Evolutionary conservation across 75 land plant species (phyloP).

Genomic region (Azolla pinnata): DNA sequence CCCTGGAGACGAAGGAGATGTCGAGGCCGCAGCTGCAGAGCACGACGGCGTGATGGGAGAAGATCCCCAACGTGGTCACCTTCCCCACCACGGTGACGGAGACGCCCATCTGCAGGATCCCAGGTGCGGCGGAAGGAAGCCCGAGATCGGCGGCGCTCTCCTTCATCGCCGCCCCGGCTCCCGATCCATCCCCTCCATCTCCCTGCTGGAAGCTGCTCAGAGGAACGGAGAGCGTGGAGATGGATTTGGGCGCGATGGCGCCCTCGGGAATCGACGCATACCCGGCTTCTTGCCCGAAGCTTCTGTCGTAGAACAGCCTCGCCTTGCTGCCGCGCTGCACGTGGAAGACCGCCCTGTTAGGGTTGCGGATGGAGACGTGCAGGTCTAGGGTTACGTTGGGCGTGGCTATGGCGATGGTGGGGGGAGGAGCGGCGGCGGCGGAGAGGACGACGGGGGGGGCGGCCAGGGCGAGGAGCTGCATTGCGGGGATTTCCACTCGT

Average conservation of each 20-base stretch:
- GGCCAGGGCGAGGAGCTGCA: constrained; percentile 5
- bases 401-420: not conserved
- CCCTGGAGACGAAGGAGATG: not conserved
- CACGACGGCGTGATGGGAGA: not conserved
- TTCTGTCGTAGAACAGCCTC: not conserved
- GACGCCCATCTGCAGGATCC: not conserved
- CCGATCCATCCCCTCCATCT: too few relatives aligned
- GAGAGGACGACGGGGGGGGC: not conserved
- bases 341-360: constrained; percentile 4
- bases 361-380: constrained; percentile 1
- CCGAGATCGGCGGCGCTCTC: not conserved
- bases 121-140: not conserved
- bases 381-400: not conserved
- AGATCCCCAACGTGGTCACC: constrained; percentile 1
- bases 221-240: not conserved
- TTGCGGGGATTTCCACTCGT: not conserved
- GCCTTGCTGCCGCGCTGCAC: not conserved
- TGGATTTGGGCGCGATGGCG: not conserved
- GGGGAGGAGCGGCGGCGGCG: not conserved
- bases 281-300: not conserved
- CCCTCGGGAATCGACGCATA: not conserved
- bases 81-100: constrained; percentile 6
- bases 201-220: too few relatives aligned
- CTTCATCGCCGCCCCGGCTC: not conserved
- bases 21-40: not conserved